Conservation (phyloP, 192 early-diverging fungal species). For the Chytriomyces confervae region DNA sequence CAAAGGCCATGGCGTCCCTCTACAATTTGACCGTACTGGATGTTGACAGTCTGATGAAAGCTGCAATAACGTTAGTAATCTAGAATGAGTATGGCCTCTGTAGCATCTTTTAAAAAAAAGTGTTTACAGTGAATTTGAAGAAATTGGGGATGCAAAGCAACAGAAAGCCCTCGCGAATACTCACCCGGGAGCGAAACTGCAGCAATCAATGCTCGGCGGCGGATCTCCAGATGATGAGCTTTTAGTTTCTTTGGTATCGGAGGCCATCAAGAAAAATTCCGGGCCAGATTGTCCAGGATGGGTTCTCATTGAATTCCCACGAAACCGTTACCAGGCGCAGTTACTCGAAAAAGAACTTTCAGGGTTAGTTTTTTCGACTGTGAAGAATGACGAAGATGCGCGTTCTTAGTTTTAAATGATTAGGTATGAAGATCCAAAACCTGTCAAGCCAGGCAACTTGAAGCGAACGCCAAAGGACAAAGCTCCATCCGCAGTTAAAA, state of each 20-base stretch:
- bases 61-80: conserved; percentile 52
- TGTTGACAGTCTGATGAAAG: conserved; percentile 55
- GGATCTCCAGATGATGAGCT: conserved; percentile 51
- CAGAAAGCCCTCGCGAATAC: conserved; percentile 27
- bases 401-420: conserved; percentile 11
- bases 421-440: conserved; percentile 69
- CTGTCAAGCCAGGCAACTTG: conserved; percentile 59
- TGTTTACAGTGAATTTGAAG: conserved; percentile 8
- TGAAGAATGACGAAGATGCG: neutral
- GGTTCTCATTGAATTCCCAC: conserved; percentile 62
- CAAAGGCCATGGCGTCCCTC: conserved; percentile 44
- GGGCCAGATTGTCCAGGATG: conserved; percentile 45
- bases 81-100: neutral
- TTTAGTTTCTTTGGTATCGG: conserved; percentile 57
- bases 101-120: neutral
- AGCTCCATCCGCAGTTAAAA: conserved; percentile 11
- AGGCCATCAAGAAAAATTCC: conserved; percentile 49
- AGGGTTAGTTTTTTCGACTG: conserved; percentile 44
- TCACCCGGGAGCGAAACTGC: conserved; percentile 53
- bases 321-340: conserved; percentile 58
- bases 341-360: conserved; percentile 64
- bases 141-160: conserved; percentile 31
- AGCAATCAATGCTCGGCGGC: conserved; percentile 57
- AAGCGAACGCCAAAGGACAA: conserved; percentile 52
- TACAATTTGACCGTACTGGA: conserved; percentile 47